Conservation (phyloP, 2,329 filamentous ascomycete species). For the Botrytis medusae region DNA sequence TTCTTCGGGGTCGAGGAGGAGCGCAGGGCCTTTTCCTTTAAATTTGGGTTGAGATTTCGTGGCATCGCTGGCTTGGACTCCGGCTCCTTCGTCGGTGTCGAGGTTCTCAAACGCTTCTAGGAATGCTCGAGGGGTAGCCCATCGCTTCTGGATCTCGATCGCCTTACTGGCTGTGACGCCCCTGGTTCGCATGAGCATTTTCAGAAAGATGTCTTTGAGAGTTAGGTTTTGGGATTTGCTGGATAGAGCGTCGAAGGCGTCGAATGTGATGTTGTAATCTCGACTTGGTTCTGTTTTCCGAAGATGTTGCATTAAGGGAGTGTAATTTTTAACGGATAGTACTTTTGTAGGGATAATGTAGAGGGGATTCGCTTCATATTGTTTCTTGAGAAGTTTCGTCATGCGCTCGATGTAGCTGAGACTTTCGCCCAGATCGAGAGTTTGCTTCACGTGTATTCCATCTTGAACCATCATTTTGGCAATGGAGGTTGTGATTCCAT, state of each 20-base stretch:
- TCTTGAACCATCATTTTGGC: conserved; percentile 76
- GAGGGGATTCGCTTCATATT: conserved; percentile 60
- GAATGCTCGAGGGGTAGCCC: conserved; percentile 71
- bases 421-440: conserved; percentile 72
- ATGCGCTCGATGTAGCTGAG: conserved; percentile 73
- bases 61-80: not conserved
- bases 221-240: conserved; percentile 76
- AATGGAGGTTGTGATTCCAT: conserved; percentile 73
- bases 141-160: conserved; percentile 74
- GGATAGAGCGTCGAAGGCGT: conserved; percentile 68
- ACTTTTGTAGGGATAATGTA: conserved; percentile 64
- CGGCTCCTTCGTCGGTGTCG: not conserved
- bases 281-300: conserved; percentile 48
- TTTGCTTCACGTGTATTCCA: conserved; percentile 76
- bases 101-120: conserved; percentile 60
- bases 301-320: conserved; percentile 61
- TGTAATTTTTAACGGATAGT: conserved; percentile 65
- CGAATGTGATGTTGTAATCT: conserved; percentile 59
- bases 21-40: not conserved
- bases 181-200: conserved; percentile 81
- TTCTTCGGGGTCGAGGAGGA: conserved; percentile 1
- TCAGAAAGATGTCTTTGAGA: conserved; percentile 72
- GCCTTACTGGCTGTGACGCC: conserved; percentile 77
- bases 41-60: not conserved
- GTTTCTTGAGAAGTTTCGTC: conserved; percentile 65